Conservation (phyloP, 768 basidiomycete species). For the Hemileccinum rubropunctum region DNA sequence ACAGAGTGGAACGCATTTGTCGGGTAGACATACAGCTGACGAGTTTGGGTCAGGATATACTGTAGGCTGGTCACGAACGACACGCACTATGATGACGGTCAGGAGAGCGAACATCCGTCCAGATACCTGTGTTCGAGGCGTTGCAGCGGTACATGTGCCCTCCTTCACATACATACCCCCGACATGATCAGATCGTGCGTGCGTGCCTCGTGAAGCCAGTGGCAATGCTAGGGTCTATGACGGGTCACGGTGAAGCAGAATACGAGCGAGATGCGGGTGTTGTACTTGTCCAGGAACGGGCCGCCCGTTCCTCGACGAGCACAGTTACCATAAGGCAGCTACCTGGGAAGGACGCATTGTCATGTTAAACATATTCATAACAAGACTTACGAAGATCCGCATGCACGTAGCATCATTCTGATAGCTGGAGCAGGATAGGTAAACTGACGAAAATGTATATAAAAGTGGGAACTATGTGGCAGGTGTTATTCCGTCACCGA, state of each 20-base stretch:
- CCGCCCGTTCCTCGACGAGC: too few relatives aligned
- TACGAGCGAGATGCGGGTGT: background rate
- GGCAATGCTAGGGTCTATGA: too few relatives aligned
- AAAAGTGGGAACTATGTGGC: background rate
- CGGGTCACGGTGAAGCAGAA: too few relatives aligned
- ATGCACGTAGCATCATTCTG: background rate
- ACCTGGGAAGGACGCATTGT: background rate
- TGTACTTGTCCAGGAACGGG: background rate
- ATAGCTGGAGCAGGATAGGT: background rate
- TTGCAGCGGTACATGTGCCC: conserved; percentile 3
- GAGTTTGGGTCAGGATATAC: background rate
- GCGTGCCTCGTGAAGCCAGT: background rate
- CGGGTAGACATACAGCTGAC: background rate
- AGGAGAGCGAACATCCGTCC: conserved; percentile 50
- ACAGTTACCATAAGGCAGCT: background rate
- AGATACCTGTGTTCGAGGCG: conserved; percentile 34
- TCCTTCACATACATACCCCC: conserved; percentile 1
- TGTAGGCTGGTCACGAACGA: background rate
- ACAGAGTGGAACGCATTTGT: background rate
- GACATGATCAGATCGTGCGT: background rate
- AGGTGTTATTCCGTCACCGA: too few relatives aligned
- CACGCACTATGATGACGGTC: conserved; percentile 42
- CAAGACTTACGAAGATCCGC: background rate
- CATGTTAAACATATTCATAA: background rate
- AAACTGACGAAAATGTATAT: background rate